Evolutionary conservation across 306 rosid species (phyloP), one percentile per base, ranked within the genome.

Genomic region (Fragaria nilgerrensis): DNA sequence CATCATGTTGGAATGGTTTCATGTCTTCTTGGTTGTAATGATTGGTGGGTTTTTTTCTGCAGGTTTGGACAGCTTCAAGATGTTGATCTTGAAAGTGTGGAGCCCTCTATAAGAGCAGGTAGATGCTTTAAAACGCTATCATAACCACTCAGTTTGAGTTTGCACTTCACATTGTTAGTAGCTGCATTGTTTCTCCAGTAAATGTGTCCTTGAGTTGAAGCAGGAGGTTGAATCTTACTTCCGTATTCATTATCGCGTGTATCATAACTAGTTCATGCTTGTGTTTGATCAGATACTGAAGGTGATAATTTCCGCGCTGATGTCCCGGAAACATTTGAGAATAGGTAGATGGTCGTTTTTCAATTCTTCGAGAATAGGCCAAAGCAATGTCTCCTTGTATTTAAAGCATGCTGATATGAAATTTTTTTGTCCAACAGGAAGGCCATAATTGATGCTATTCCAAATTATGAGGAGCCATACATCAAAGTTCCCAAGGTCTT

Each of bases 21-120:
- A 2, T 73, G 34, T 13, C 2, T 70, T 73, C 1, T 9, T 34
- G 32, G 55, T 27, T 68, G 20, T 82, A 9, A 22, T 27, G 72
- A 61, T 41, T 45, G 70, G 77, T 56, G 75, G 79, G 62, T 20
- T 72, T 2, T 23, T 41, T 8, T 41, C 25, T 41, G 66, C 83
- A 93, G 98, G 98, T 90, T 93, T 86, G 98, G 98, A 79, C 94
- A 89, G 78, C 87, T 93, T 69, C 91, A 90, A 79, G 53, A 61
- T 39, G 96, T 93, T 85, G 93, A 90, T 86, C 90, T 93, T 64
- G 84, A 85, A 56, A 90, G 85, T 58, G 75, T 93, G 59, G 94
- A 93, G 84, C 98, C 98, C 17, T 84, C 91, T 53, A 78, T 93
- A 7, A 89, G 93, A 90, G 96, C 96, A 90, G 98, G 98, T 90